Evolutionary conservation across 768 basidiomycete species (phyloP), one percentile per base, ranked within the genome.

Genomic region (Agrocybe chaxingu): DNA sequence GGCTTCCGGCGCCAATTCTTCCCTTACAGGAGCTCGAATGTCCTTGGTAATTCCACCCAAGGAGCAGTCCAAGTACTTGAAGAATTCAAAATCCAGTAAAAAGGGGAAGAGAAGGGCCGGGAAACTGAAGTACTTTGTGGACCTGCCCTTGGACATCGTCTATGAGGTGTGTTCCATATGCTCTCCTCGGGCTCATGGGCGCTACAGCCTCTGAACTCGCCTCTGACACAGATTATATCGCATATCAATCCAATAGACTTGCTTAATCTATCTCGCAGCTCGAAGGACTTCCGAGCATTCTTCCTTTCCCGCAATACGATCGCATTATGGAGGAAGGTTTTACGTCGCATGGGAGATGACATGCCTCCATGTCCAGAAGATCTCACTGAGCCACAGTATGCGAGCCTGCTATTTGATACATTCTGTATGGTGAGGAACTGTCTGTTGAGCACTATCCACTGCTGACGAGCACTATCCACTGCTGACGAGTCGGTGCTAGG

Each of bases 41-140:
- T 12, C 77, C 36, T 74, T 73, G 35, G 80, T 63, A 76, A 50
- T 77, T 68, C 2, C 70, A 65, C 0, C 73, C 71, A 44, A 70
- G 67, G 66, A 59, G 66, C 68, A 65, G 19, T 35, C 36, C 34
- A 41, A 29, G 42, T 10, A 44, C 29, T 8, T 34, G 33, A 35
- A 19, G 13, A 35, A n/a, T 32, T 18, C 31, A 45, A 12, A 11
- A 5, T 8, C 16, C 13, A n/a, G 12, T 12, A 11, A 29, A 10
- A 31, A n/a, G 32, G 33, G 40, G 29, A 40, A 5, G 37, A 11
- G 32, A 39, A 6, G 18, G 11, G 19, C 11, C 18, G 13, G 33
- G 30, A 11, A 31, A 10, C 18, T 52, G 45, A 52, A 52, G 45
- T 30, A 47, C 18, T 52, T 52, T 35, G 38, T 47, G 7, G 45